These are phyloP conservation scores for Agrocybe praecox DNA, from an alignment of 768 basidiomycete species.

Conservation along the genomic window DNA sequence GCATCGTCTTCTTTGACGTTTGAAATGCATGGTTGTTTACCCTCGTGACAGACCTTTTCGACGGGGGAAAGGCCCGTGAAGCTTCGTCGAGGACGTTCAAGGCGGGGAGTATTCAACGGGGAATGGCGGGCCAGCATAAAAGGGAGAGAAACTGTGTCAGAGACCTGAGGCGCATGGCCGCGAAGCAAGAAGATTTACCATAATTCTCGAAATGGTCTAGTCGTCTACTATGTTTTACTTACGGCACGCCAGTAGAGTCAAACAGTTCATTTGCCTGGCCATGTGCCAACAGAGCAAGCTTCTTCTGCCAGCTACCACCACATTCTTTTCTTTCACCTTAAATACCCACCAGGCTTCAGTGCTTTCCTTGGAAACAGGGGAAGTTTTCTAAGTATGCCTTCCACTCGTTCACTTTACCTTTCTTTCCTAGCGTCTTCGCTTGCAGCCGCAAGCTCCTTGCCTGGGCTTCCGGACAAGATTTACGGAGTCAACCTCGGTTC, in stretches of 20 bases:
- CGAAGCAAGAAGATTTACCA: constrained; percentile 5
- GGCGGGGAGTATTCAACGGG: background rate
- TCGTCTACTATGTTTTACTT: background rate
- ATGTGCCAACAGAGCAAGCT: constrained; percentile 6
- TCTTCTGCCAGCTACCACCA: constrained; percentile 3
- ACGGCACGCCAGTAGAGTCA: constrained; percentile 1
- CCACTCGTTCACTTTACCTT: constrained; percentile 24
- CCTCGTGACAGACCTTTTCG: constrained; percentile 8
- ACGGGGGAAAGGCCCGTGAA: constrained; percentile 6
- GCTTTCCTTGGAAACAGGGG: background rate
- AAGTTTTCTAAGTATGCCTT: constrained; percentile 18
- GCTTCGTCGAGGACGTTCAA: background rate
- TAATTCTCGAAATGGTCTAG: constrained; percentile 9
- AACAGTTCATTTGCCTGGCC: background rate
- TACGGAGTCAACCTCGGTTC: constrained; percentile 76
- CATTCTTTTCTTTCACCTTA: constrained; percentile 3
- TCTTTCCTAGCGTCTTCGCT: constrained; percentile 12
- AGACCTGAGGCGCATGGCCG: background rate
- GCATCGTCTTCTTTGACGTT: background rate
- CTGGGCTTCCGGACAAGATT: constrained; percentile 47
- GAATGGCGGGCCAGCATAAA: constrained; percentile 1
- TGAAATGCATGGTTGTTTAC: background rate
- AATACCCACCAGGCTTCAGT: constrained; percentile 8
- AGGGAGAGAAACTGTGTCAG: background rate
- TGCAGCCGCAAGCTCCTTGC: constrained; percentile 15